A percentile compares a stretch with the other conserved stretches of the same genome.
Evolutionary conservation across 352 stramenopile species (phyloP).

Genomic region (Discostella stelligera): DNA sequence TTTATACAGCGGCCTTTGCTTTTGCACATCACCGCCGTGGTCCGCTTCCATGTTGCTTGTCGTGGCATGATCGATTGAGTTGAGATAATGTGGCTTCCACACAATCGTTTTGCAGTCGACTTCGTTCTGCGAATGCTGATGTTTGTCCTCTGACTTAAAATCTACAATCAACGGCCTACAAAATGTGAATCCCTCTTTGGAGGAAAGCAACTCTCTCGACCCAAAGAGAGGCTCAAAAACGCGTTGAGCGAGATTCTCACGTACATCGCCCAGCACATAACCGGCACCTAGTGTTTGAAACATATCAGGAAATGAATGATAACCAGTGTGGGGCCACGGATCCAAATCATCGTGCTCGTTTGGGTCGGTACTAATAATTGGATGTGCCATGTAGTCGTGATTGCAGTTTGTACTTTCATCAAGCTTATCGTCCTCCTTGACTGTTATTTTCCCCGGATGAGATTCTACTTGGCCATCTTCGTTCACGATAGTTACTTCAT

Average conservation of each 20-base stretch:
- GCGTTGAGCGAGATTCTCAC: conserved; percentile 54
- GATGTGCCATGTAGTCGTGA: neutral
- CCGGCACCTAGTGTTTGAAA: conserved; percentile 62
- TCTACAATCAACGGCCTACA: conserved; percentile 42
- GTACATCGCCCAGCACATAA: conserved; percentile 50
- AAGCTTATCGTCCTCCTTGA: conserved; percentile 15
- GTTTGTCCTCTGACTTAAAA: conserved; percentile 9
- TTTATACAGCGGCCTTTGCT: conserved; percentile 16
- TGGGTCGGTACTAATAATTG: neutral
- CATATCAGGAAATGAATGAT: conserved; percentile 38
- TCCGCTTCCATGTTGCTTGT: neutral
- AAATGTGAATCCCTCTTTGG: conserved; percentile 72
- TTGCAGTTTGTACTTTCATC: neutral
- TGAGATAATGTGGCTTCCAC: conserved; percentile 28
- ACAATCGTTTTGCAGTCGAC: conserved; percentile 16
- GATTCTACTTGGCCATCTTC: neutral
- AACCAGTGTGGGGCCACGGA: conserved; percentile 51
- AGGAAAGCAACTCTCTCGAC: conserved; percentile 55
- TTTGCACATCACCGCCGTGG: neutral
- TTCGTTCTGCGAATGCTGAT: neutral
- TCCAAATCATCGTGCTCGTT: conserved; percentile 28
- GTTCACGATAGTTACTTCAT: neutral
- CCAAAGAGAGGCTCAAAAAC: conserved; percentile 65
- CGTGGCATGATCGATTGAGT: neutral
- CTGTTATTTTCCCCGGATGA: neutral